These are phyloP conservation scores for Salvia splendens DNA, from an alignment of 257 asterid species.

Conservation along the genomic window DNA sequence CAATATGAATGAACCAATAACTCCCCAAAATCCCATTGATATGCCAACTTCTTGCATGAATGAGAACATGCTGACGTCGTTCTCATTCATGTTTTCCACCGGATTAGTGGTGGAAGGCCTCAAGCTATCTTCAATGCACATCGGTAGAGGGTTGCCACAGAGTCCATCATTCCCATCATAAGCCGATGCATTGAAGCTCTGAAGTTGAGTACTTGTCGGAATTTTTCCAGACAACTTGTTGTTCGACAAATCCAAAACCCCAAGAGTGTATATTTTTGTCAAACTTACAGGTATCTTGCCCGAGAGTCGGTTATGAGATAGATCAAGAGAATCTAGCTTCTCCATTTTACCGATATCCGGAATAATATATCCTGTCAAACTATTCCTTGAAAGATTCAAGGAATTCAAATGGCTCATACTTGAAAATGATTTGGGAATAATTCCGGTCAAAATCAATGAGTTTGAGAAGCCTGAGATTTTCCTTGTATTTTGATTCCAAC, in stretches of 20 bases:
- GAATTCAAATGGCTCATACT: conserved; percentile 14
- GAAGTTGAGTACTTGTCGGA: conserved; percentile 39
- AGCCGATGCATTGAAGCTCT: conserved; percentile 30
- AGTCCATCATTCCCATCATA: conserved; percentile 28
- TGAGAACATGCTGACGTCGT: too few species aligned
- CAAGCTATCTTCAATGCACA: not conserved
- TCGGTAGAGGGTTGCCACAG: too few species aligned
- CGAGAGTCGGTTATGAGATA: conserved; percentile 25
- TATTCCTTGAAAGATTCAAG: conserved; percentile 39
- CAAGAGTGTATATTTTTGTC: too few species aligned
- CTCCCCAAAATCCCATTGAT: too few species aligned
- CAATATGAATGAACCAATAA: too few species aligned
- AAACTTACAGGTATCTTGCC: too few species aligned
- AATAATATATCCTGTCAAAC: conserved; percentile 30
- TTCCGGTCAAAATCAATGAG: too few species aligned
- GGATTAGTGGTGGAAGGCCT: not conserved
- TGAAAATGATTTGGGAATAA: too few species aligned
- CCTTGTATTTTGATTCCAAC: too few species aligned
- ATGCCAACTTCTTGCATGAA: too few species aligned
- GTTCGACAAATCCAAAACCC: too few species aligned
- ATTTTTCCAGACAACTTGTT: conserved; percentile 25
- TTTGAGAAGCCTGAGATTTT: too few species aligned
- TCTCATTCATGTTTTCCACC: conserved; percentile 38
- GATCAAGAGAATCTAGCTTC: conserved; percentile 37
- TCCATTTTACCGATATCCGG: conserved; percentile 38